phyloP scores from a whole-genome alignment of 2,329 filamentous ascomycete species.

The Cordyceps farinosa region DNA sequence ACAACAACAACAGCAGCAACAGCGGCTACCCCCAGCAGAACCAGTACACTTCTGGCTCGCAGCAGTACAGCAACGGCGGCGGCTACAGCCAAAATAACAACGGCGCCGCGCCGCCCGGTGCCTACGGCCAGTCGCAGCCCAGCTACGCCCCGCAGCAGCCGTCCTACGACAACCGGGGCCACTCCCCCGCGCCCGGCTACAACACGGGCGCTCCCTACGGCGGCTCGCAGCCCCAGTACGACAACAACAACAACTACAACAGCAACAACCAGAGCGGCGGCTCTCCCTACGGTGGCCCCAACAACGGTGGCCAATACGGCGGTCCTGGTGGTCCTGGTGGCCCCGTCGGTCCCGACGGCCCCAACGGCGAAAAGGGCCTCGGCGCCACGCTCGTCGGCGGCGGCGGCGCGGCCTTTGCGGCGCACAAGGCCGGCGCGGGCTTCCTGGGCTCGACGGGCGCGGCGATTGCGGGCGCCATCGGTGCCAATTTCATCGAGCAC shows the following conservation, averaged over 20 bases:
- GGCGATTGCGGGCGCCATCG: conserved; percentile 50
- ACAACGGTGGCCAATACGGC: conserved; percentile 19
- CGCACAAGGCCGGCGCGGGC: conserved; percentile 52
- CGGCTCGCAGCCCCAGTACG: conserved; percentile 22
- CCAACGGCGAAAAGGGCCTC: conserved; percentile 50
- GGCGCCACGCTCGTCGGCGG: conserved; percentile 52
- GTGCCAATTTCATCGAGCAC: conserved; percentile 50
- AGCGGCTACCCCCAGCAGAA: conserved; percentile 22
- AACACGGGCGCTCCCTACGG: conserved; percentile 30
- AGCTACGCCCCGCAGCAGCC: conserved; percentile 10
- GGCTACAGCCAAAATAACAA: conserved; percentile 9
- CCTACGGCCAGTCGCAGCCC: conserved; percentile 15
- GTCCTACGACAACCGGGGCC: conserved; percentile 18
- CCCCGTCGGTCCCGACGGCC: conserved; percentile 27
- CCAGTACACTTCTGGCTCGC: conserved; percentile 12
- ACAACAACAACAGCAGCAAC: conserved; percentile 13
- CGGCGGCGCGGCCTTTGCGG: conserved; percentile 51
- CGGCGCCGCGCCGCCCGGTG: neutral
- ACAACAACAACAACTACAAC: conserved; percentile 21
- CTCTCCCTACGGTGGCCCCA: conserved; percentile 21
- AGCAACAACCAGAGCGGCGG: conserved; percentile 26
- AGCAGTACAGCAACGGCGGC: neutral
- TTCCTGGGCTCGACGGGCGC: conserved; percentile 49
- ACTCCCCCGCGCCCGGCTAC: conserved; percentile 23
- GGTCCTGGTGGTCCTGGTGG: conserved; percentile 25